Base-by-base conservation (phyloP, 192 early-diverging fungal species). In the Physocladia obscura region DNA sequence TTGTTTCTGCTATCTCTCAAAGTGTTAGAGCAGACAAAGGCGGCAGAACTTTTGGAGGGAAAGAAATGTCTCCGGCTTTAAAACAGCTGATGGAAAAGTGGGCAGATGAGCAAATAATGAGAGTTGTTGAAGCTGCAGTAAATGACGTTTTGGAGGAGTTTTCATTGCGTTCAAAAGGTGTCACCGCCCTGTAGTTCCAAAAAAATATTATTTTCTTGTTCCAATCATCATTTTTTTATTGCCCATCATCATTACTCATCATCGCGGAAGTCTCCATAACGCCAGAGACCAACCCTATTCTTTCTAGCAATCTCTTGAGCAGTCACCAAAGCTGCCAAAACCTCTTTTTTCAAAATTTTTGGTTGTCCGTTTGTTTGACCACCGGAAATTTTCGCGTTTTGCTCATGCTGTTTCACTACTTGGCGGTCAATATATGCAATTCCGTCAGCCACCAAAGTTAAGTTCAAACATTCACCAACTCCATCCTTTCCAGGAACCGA, bases 281-380 rank as follows among this genome's bases (percentile, higher is more conserved):
- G 55, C 83, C 83, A 83, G 37, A 79, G 27, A n/a, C 73, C 75
- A 21, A 69, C 26, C 76, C 92, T 82, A 40, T 78, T 70, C 44
- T 82, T 86, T 76, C 89, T 91, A 6, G 92, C 91, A 32, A 80
- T 75, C 17, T 84, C 86, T 55, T 86, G 81, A 1, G 85, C 79
- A n/a, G 87, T 84, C 34, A 90, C 74, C 35, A 93, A 75, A n/a
- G 79, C 78, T 30, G 84, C 79, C 32, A 92, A 36, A 34, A 88
- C 77, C 32, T 58, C 72, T 67, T 82, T 81, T 63, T 87, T 87
- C 32, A 78, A 81, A n/a, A 73, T 78, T 48, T 75, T 76, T 34
- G 62, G 38, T 26, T 27, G 34, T 22, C 35, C 31, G 15, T 22
- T 37, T 6, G 8, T 29, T n/a, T n/a, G n/a, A 1, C 48, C 35